Percentiles rank a stretch among this genome's conserved stretches.
Evolutionary conservation across 208 protist species (phyloP).

Genomic region (Blastocrithidia nonstop): DNA sequence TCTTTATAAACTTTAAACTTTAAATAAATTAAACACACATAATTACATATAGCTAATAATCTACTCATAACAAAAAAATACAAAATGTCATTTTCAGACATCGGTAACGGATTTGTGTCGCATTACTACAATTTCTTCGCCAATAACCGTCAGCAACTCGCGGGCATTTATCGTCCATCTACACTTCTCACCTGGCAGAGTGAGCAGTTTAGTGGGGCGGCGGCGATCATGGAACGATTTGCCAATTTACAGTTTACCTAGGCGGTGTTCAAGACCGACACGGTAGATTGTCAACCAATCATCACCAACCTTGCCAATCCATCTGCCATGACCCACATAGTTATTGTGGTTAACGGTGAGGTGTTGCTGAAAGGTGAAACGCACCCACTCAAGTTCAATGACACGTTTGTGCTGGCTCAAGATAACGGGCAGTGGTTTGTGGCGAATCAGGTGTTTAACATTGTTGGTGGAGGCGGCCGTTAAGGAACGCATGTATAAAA

Average conservation of each 20-base stretch:
- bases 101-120: constrained; percentile 51
- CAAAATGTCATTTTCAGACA: constrained; percentile 52
- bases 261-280: constrained; percentile 62
- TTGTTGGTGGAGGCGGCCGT: constrained; percentile 67
- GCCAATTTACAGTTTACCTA: constrained; percentile 58
- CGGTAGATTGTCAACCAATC: constrained; percentile 69
- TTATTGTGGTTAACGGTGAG: constrained; percentile 75
- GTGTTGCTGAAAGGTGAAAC: constrained; percentile 64
- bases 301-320: too few relatives aligned
- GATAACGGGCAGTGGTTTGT: constrained; percentile 74
- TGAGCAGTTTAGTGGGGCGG: constrained; percentile 72
- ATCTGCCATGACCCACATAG: too few relatives aligned
- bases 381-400: constrained; percentile 79
- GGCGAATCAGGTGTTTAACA: constrained; percentile 80
- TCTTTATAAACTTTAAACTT: too few relatives aligned
- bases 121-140: constrained; percentile 83
- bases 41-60: neutral
- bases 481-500: constrained; percentile 5
- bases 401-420: constrained; percentile 68
- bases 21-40: neutral
- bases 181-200: constrained; percentile 79
- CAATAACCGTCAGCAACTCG: constrained; percentile 34
- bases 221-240: constrained; percentile 71
- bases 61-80: neutral
- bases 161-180: constrained; percentile 55